A percentile compares a stretch with the other conserved stretches of the same genome.
phyloP scores from a whole-genome alignment of 179 eudicot species.

The Camellia oleifera region DNA sequence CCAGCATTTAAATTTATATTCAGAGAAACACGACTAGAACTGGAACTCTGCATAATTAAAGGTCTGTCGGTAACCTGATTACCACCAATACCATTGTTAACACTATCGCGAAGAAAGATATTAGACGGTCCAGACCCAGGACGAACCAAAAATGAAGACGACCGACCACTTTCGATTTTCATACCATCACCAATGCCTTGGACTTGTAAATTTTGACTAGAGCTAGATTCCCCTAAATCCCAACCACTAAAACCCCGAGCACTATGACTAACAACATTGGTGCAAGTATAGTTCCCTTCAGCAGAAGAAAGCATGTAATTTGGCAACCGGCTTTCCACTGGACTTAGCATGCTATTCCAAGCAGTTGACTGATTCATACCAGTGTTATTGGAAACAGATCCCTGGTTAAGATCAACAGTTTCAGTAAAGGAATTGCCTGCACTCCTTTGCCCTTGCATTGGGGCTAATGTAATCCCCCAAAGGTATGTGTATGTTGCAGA shows the following conservation, averaged over 20 bases:
- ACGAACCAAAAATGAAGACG: constrained; percentile 17
- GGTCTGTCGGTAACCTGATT: constrained; percentile 14
- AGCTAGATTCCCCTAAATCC: constrained; percentile 53
- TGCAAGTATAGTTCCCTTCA: constrained; percentile 17
- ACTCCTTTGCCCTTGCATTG: constrained; percentile 47
- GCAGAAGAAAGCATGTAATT: constrained; percentile 22
- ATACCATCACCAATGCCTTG: constrained; percentile 20
- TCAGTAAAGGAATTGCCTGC: constrained; percentile 36
- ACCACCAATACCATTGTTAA: constrained; percentile 14
- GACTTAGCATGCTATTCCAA: constrained; percentile 29
- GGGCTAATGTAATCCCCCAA: constrained; percentile 14
- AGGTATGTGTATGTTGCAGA: neutral
- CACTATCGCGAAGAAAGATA: constrained; percentile 13
- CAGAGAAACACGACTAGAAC: constrained; percentile 19
- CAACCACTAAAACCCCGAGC: constrained; percentile 32
- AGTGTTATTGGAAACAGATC: constrained; percentile 31
- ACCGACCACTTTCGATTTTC: constrained; percentile 24
- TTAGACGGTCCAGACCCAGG: constrained; percentile 23
- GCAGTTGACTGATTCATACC: constrained; percentile 29
- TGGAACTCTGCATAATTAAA: constrained; percentile 20
- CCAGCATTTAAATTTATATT: constrained; percentile 28
- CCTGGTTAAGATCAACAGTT: constrained; percentile 47
- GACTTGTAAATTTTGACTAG: constrained; percentile 29
- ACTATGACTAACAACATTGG: constrained; percentile 11
- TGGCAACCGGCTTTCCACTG: constrained; percentile 34